A percentile compares a stretch with the other conserved stretches of the same genome.
These are phyloP conservation scores for Otatea glauca DNA, from an alignment of 176 grass and related monocot genomes.

Conservation along the genomic window DNA sequence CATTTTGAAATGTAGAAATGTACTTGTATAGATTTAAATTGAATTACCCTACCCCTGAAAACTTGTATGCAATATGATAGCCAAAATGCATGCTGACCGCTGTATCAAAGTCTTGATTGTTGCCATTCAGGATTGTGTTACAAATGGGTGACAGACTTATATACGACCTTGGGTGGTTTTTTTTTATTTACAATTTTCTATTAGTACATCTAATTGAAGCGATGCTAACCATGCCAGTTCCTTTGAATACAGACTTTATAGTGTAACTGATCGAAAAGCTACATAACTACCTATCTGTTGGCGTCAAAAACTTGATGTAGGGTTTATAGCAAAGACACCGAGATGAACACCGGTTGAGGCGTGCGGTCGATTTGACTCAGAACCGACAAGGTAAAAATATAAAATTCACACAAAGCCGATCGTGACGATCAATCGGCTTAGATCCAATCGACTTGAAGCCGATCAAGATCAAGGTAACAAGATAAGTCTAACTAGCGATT, in stretches of 20 bases:
- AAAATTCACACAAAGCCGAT: no score
- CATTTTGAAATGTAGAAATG: background rate
- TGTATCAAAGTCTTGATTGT: slow-evolving; percentile 9
- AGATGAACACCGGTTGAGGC: no score
- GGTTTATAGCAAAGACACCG: no score
- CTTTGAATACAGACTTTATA: background rate
- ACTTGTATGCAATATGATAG: slow-evolving; percentile 13
- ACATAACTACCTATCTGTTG: background rate
- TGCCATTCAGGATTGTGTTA: background rate
- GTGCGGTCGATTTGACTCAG: no score
- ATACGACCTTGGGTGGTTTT: background rate
- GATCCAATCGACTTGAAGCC: no score
- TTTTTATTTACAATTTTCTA: background rate
- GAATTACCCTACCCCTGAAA: background rate
- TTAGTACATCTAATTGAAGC: background rate
- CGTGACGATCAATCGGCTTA: no score
- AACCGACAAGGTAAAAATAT: no score
- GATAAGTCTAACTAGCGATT: no score
- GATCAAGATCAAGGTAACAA: no score
- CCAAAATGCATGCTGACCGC: background rate
- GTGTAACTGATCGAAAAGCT: background rate
- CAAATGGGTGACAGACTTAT: background rate
- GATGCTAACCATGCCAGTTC: background rate
- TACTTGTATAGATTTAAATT: background rate
- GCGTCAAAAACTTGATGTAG: no score